Evolutionary conservation across 495 filamentous ascomycete species (phyloP).

Genomic region (Acidiella bohemica): DNA sequence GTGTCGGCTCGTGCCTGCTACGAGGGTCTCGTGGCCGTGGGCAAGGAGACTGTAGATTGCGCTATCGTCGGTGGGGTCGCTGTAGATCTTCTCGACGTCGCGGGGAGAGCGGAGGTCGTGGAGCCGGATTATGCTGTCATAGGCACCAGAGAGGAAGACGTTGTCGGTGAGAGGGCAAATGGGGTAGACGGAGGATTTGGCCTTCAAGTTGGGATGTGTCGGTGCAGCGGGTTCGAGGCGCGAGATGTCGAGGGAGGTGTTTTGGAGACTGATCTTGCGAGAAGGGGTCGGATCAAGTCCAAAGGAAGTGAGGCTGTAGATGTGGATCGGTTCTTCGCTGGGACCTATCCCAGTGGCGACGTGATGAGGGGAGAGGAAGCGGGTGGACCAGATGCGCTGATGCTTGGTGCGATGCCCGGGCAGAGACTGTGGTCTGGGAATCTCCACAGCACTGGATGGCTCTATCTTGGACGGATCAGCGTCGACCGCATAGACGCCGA

Average conservation of each 20-base stretch:
- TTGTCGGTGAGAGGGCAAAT: conserved; percentile 41
- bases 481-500: conserved; percentile 32
- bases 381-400: conserved; percentile 36
- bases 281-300: conserved; percentile 29
- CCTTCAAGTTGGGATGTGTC: conserved; percentile 4
- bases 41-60: conserved; percentile 47
- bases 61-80: conserved; percentile 41
- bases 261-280: conserved; percentile 28
- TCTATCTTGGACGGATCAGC: conserved; percentile 24
- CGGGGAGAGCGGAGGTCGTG: conserved; percentile 49
- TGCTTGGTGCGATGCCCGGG: conserved; percentile 6
- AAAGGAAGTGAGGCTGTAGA: conserved; percentile 36
- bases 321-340: conserved; percentile 32
- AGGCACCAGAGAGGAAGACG: conserved; percentile 49
- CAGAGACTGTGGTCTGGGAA: conserved; percentile 9
- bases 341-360: conserved; percentile 41
- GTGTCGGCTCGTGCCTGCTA: conserved; percentile 44
- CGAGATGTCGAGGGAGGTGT: conserved; percentile 3
- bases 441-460: conserved; percentile 31
- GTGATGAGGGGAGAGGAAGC: conserved; percentile 36
- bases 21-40: conserved; percentile 41
- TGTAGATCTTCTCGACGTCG: conserved; percentile 36
- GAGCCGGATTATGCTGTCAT: conserved; percentile 48
- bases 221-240: background rate
- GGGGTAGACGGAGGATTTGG: conserved; percentile 33